Base-by-base conservation (phyloP, 306 rosid genomes). In the Psophocarpus tetragonolobus region DNA sequence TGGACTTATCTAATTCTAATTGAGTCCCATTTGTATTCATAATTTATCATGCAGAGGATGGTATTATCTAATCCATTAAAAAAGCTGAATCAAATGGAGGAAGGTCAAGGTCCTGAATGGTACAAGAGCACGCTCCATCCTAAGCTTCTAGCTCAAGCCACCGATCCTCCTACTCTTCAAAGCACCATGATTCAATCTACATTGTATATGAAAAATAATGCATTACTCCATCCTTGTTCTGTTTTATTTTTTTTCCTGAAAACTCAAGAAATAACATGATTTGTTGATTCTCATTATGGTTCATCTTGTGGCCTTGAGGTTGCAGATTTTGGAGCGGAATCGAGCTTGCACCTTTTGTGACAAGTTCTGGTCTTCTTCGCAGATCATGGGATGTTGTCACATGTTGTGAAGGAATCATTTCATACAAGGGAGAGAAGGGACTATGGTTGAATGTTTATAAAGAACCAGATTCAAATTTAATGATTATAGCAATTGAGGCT, bases 401-500 rank as follows among this genome's bases (percentile, higher is more conserved):
- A 9, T 26, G 3, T 5, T 5, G 44, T 50, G 24, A 65, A 60
- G 53, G 14, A 4, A 24, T 7, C 8, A 12, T 6, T 65, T 35
- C 74, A 1, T 38, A 41, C 3, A 8, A 3, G 73, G 76, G 68
- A 20, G 14, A 32, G 65, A 9, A 35, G 39, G 32, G 56, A 18
- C 23, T 80, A 0, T 64, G 64, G 0, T 67, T 36, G 76, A 66
- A 38, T 32, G 4, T 24, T 74, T 44, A 54, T 15, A 3, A 13
- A 3, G 29, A 63, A 1, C 2, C 14, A 0, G 32, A 21, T 45
- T 2, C 82, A 3, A 42, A 76, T 42, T 57, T 24, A 26, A 78
- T 23, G 0, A 70, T 84, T 38, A 5, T 90, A 36, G 87, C 87
- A 1, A 90, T 92, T 73, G 80, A 56, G 15, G 79, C 78, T 15